phyloP scores from a whole-genome alignment of 805 yeast species.

The Yarrowia sp. region DNA sequence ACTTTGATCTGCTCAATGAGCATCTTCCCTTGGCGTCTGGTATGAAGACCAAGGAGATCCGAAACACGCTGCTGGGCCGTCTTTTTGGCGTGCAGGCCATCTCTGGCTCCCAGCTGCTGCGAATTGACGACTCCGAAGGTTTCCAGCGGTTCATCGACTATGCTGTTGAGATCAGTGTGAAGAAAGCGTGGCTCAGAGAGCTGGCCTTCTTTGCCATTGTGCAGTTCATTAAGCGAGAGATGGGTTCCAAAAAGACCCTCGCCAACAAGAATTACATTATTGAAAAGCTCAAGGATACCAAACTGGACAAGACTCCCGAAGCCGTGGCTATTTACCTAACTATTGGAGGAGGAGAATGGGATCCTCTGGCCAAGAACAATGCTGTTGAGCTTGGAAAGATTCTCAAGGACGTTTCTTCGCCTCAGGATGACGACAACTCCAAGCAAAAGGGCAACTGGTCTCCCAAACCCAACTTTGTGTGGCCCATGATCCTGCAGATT shows the following conservation, averaged over 20 bases:
- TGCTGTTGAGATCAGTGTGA: slow-evolving; percentile 62
- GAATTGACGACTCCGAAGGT: slow-evolving; percentile 45
- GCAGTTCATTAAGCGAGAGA: slow-evolving; percentile 50
- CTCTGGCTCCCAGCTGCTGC: slow-evolving; percentile 60
- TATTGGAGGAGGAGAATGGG: slow-evolving; percentile 56
- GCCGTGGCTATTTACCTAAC: slow-evolving; percentile 76
- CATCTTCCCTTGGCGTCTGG: slow-evolving; percentile 49
- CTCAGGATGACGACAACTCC: slow-evolving; percentile 49
- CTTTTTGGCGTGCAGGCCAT: slow-evolving; percentile 84
- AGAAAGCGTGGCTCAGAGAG: slow-evolving; percentile 87
- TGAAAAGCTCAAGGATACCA: slow-evolving; percentile 56
- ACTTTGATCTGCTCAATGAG: slow-evolving; percentile 51
- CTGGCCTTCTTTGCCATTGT: slow-evolving; percentile 75
- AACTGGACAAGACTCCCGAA: slow-evolving; percentile 73
- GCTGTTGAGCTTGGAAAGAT: slow-evolving; percentile 66
- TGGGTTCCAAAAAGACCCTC: slow-evolving; percentile 12
- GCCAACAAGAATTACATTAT: slow-evolving; percentile 47
- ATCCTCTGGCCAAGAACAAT: slow-evolving; percentile 79
- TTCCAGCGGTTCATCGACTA: slow-evolving; percentile 55
- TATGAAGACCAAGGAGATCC: slow-evolving; percentile 44
- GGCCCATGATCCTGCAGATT: slow-evolving; percentile 41
- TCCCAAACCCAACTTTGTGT: slow-evolving; percentile 47
- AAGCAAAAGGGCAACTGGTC: slow-evolving; percentile 42
- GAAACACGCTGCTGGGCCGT: slow-evolving; percentile 68
- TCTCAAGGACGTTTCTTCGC: slow-evolving; percentile 54